These are phyloP conservation scores for Zygoascus ofunaensis DNA, from an alignment of 805 yeast genomes.

Conservation along the genomic window DNA sequence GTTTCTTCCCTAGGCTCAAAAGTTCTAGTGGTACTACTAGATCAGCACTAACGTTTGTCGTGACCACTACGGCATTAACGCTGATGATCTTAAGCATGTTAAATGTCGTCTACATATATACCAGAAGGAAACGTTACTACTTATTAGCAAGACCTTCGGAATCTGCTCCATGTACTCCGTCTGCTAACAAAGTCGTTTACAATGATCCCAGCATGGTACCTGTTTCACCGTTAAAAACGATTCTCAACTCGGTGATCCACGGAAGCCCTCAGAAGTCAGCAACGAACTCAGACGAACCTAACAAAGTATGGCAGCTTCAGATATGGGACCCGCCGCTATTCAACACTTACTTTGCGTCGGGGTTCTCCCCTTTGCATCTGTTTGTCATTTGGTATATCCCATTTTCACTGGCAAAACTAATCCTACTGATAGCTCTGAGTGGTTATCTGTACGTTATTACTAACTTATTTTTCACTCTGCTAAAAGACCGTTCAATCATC, in stretches of 20 bases:
- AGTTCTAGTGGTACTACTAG: background rate
- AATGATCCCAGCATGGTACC: background rate
- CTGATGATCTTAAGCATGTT: conserved; percentile 9
- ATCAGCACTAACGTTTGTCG: background rate
- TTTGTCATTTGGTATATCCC: conserved; percentile 33
- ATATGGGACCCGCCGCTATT: conserved; percentile 65
- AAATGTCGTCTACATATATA: conserved; percentile 13
- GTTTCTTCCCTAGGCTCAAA: too few species aligned
- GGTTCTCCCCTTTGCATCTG: conserved; percentile 52
- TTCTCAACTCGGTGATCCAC: background rate
- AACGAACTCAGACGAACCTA: background rate
- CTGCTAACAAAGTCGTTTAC: conserved; percentile 14
- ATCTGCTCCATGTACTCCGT: conserved; percentile 20
- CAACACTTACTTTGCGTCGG: conserved; percentile 40
- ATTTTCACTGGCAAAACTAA: conserved; percentile 30
- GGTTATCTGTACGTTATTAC: conserved; percentile 30
- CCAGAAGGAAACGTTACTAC: conserved; percentile 14
- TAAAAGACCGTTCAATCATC: conserved; percentile 52
- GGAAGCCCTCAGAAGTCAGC: background rate
- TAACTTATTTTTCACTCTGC: conserved; percentile 37
- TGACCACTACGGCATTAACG: conserved; percentile 2
- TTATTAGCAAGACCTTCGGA: conserved; percentile 16
- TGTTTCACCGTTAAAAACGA: conserved; percentile 1
- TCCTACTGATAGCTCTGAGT: conserved; percentile 32
- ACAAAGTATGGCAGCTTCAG: conserved; percentile 39